Percentiles rank a stretch among this genome's conserved stretches.
These are phyloP conservation scores for Camillea tinctor DNA, from an alignment of 2,329 filamentous ascomycete species.

Conservation along the genomic window DNA sequence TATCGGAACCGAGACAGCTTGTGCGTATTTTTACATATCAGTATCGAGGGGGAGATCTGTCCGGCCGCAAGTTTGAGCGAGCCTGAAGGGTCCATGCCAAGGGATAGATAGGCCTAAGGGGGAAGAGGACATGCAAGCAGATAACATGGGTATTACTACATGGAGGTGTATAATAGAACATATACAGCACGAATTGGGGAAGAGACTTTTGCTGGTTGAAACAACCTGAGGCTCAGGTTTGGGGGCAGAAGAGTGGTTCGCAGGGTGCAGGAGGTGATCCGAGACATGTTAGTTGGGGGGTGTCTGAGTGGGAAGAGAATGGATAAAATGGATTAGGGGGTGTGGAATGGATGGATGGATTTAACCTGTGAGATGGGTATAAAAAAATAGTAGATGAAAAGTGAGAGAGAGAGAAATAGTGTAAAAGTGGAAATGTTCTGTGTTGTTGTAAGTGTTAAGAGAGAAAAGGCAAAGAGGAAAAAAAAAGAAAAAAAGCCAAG, in stretches of 20 bases:
- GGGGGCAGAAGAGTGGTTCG: constrained; percentile 8
- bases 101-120: background rate
- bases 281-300: constrained; percentile 7
- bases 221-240: constrained; percentile 22
- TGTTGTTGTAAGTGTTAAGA: no score
- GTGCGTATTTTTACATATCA: background rate
- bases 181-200: background rate
- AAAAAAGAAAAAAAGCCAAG: constrained; percentile 12
- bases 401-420: background rate
- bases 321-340: no score
- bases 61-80: background rate
- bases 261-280: constrained; percentile 18
- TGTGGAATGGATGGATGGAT: no score
- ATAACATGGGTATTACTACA: background rate
- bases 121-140: background rate
- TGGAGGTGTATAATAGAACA: background rate
- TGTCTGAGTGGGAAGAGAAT: no score
- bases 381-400: background rate
- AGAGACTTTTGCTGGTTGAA: constrained; percentile 11
- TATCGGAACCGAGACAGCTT: background rate
- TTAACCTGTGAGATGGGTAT: no score
- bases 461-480: background rate
- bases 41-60: background rate
- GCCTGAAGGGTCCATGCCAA: background rate
- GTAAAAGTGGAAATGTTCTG: no score